phyloP scores from a whole-genome alignment of 495 filamentous ascomycete genomes.

The Friedmanniomyces simplex region DNA sequence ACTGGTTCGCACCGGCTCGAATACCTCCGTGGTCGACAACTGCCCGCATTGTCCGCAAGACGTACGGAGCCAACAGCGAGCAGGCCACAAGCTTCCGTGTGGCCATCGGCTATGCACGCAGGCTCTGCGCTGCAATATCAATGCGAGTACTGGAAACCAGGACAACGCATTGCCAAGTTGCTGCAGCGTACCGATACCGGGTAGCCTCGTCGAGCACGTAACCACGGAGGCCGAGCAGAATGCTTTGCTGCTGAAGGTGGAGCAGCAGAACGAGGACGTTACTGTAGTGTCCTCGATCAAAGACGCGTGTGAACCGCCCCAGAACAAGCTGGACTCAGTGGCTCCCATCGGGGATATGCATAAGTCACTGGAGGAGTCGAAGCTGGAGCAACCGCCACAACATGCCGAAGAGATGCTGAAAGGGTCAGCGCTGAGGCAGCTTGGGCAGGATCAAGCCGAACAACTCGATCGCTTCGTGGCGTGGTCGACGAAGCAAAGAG shows the following conservation, averaged over 20 bases:
- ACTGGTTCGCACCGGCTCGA: not conserved
- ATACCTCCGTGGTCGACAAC: not conserved
- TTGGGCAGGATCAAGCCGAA: slow-evolving; percentile 39
- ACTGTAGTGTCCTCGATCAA: slow-evolving; percentile 33
- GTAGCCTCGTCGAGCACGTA: slow-evolving; percentile 38
- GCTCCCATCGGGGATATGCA: too few relatives aligned
- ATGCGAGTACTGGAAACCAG: slow-evolving; percentile 34
- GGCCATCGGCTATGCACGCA: slow-evolving; percentile 20
- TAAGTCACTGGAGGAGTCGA: too few relatives aligned
- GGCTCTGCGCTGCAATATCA: slow-evolving; percentile 15
- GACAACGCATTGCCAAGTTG: slow-evolving; percentile 46
- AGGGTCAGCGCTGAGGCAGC: slow-evolving; percentile 40
- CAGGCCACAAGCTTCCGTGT: slow-evolving; percentile 18
- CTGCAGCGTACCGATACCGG: slow-evolving; percentile 46
- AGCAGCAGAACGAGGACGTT: slow-evolving; percentile 40
- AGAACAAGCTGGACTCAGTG: too few relatives aligned
- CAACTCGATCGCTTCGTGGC: slow-evolving; percentile 49
- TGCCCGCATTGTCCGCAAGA: slow-evolving; percentile 20
- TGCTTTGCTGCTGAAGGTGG: slow-evolving; percentile 43
- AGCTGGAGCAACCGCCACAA: too few relatives aligned
- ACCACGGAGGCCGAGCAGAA: slow-evolving; percentile 42
- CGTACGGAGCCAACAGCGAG: not conserved
- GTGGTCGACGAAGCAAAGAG: slow-evolving; percentile 45
- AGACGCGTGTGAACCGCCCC: not conserved
- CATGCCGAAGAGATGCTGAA: not conserved